phyloP scores from a whole-genome alignment of 139 green algal species.

The Marvania coccoides region DNA sequence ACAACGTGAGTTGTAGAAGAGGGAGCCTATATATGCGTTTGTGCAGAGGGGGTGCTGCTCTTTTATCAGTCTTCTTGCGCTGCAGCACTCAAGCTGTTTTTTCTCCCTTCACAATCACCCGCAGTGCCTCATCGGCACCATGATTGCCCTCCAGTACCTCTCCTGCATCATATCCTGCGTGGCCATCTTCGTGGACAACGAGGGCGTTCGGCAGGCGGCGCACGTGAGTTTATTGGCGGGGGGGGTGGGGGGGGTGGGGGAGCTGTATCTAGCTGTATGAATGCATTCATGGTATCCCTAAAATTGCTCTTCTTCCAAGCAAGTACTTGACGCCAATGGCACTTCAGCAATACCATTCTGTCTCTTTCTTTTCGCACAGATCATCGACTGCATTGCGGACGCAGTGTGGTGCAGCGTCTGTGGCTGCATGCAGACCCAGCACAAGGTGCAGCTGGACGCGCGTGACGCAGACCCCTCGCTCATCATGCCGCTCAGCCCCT shows the following conservation, averaged over 20 bases:
- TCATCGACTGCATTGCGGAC: constrained; percentile 13
- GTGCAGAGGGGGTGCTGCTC: background rate
- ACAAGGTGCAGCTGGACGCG: constrained; percentile 78
- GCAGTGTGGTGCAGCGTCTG: constrained; percentile 56
- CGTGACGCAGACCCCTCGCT: constrained; percentile 42
- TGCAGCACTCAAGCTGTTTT: too few relatives aligned
- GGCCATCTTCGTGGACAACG: background rate
- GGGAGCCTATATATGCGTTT: background rate
- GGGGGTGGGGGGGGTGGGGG: too few relatives aligned
- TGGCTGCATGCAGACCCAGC: constrained; percentile 85
- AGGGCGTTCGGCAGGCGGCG: background rate
- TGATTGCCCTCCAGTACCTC: constrained; percentile 73
- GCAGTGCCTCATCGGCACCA: constrained; percentile 71
- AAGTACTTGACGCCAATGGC: too few relatives aligned
- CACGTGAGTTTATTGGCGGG: too few relatives aligned
- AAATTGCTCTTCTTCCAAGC: too few relatives aligned
- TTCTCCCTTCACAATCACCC: too few relatives aligned
- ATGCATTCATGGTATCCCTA: too few relatives aligned
- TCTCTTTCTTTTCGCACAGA: too few relatives aligned
- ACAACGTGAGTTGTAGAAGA: too few relatives aligned
- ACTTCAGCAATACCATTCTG: too few relatives aligned
- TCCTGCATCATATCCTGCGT: constrained; percentile 61
- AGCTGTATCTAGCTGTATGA: too few relatives aligned
- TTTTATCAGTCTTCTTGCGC: too few relatives aligned
- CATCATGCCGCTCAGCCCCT: constrained; percentile 15